Percentiles rank a stretch among this genome's conserved stretches.
These are phyloP conservation scores for Tetrapisispora nanseiensis DNA, from an alignment of 805 yeast species.

Conservation along the genomic window DNA sequence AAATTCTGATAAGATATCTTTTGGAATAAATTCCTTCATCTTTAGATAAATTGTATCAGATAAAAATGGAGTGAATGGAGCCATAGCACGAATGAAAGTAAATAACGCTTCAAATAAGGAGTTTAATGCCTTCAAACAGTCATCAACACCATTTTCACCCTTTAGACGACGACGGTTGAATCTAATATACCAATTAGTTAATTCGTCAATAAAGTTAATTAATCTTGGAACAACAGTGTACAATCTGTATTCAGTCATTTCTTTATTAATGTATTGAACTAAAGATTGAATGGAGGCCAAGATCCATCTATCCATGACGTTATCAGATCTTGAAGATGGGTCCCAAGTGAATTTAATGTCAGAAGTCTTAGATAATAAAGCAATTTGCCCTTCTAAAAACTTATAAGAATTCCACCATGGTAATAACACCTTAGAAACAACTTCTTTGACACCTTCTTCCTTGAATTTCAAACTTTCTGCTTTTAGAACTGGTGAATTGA, in stretches of 20 bases:
- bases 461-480: constrained; percentile 95
- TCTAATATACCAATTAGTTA: constrained; percentile 98
- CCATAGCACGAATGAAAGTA: constrained; percentile 90
- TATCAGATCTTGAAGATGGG: constrained; percentile 51
- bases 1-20: constrained; percentile 42
- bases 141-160: constrained; percentile 83
- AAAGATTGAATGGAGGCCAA: constrained; percentile 92
- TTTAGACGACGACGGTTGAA: constrained; percentile 96
- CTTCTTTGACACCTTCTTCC: constrained; percentile 98
- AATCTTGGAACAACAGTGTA: constrained; percentile 94
- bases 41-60: constrained; percentile 81
- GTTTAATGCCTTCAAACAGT: constrained; percentile 79
- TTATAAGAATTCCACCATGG: constrained; percentile 99
- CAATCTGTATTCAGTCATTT: constrained; percentile 82
- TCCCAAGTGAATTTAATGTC: constrained; percentile 65
- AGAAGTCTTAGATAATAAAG: constrained; percentile 67
- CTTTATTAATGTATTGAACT: constrained; percentile 73
- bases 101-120: constrained; percentile 84
- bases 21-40: constrained; percentile 53
- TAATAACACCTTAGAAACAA: constrained; percentile 85
- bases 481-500: constrained; percentile 93
- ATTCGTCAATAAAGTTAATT: constrained; percentile 78
- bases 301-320: constrained; percentile 97
- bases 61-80: constrained; percentile 96
- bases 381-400: constrained; percentile 91